Conservation (phyloP, 768 basidiomycete genomes). For the Kwoniella bestiolae region DNA sequence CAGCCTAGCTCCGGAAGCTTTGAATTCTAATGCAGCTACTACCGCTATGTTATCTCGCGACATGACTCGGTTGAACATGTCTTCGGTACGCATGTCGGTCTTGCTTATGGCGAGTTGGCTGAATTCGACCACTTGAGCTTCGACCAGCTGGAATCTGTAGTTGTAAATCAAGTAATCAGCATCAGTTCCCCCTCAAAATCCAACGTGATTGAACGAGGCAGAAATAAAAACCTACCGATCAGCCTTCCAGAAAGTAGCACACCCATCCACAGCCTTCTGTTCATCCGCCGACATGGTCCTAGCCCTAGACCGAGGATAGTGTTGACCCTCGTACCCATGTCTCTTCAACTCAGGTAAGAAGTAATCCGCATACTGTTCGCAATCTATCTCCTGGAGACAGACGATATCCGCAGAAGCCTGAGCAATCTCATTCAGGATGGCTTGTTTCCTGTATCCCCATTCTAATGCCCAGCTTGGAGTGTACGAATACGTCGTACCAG, state of each 20-base stretch:
- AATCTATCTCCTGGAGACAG: conserved; percentile 95
- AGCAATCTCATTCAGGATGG: conserved; percentile 82
- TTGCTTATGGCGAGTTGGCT: conserved; percentile 90
- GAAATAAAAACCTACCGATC: conserved; percentile 67
- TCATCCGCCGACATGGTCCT: conserved; percentile 90
- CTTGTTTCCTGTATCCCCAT: conserved; percentile 92
- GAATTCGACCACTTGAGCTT: conserved; percentile 92
- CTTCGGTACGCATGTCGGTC: conserved; percentile 77
- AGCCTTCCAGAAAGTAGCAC: conserved; percentile 92
- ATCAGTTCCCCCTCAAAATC: not conserved
- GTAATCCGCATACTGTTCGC: conserved; percentile 87
- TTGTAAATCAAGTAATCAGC: conserved; percentile 8
- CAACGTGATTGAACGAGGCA: not conserved
- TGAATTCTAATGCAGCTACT: conserved; percentile 82
- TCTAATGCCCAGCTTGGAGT: conserved; percentile 93
- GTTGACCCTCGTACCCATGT: conserved; percentile 86
- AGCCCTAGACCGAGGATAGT: conserved; percentile 88
- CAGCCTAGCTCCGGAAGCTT: conserved; percentile 80
- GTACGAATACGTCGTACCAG: conserved; percentile 87
- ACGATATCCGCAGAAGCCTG: conserved; percentile 83
- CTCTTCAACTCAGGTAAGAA: conserved; percentile 73
- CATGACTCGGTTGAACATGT: conserved; percentile 98
- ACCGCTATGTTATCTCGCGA: conserved; percentile 93
- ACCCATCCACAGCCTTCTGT: conserved; percentile 87
- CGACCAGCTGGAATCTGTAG: conserved; percentile 83